These are phyloP conservation scores for Colletotrichum orchidophilum DNA, from an alignment of 2,329 filamentous ascomycete genomes.

Conservation along the genomic window DNA sequence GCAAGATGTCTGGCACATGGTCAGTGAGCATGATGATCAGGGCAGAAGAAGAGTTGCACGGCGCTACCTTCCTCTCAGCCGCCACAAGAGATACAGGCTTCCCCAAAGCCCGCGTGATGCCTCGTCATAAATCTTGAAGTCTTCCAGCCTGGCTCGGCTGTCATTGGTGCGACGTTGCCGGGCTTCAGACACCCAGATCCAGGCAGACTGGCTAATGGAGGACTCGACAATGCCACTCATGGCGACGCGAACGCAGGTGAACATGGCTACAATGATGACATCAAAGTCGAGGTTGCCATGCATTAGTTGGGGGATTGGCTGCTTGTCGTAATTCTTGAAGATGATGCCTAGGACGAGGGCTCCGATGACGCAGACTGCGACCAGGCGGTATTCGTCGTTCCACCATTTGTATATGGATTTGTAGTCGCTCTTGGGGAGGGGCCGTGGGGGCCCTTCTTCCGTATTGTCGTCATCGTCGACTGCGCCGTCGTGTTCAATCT, in stretches of 20 bases:
- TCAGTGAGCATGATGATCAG: neutral
- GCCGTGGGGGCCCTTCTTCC: constrained; percentile 10
- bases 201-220: constrained; percentile 48
- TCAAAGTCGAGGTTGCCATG: constrained; percentile 42
- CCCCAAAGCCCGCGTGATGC: constrained; percentile 48
- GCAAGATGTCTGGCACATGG: constrained; percentile 43
- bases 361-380: constrained; percentile 41
- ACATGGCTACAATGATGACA: constrained; percentile 48
- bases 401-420: constrained; percentile 45
- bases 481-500: constrained; percentile 16
- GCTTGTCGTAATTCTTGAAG: constrained; percentile 43
- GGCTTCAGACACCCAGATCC: constrained; percentile 50
- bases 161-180: constrained; percentile 41
- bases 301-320: constrained; percentile 41
- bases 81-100: constrained; percentile 46
- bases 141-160: constrained; percentile 45
- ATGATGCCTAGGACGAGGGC: constrained; percentile 41
- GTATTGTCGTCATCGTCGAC: constrained; percentile 15
- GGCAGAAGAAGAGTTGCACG: no score
- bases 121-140: constrained; percentile 51
- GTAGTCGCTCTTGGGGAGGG: constrained; percentile 19
- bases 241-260: constrained; percentile 47
- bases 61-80: constrained; percentile 45
- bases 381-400: constrained; percentile 48
- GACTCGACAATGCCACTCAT: constrained; percentile 48